Conservation (phyloP, 179 eudicot species). For the Patellifolia procumbens region DNA sequence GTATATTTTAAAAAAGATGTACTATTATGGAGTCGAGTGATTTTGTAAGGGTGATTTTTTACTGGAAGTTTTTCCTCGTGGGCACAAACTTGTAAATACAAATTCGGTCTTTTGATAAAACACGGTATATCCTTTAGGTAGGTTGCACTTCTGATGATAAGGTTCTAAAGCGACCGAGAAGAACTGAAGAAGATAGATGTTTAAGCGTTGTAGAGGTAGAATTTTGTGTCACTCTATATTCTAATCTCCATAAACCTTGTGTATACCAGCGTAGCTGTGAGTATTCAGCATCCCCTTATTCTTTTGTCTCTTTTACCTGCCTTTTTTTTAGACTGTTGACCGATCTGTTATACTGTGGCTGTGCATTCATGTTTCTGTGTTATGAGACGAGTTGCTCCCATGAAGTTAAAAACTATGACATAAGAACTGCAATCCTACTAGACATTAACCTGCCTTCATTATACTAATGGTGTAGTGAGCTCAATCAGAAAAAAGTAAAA, state of each 20-base stretch:
- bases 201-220: neutral
- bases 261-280: neutral
- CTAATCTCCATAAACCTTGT: neutral
- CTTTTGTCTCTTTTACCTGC: too few species aligned
- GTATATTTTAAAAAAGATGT: too few species aligned
- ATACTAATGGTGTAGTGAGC: conserved; percentile 26
- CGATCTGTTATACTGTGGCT: neutral
- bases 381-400: too few species aligned
- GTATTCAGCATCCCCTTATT: neutral
- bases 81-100: neutral
- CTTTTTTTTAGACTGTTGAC: too few species aligned
- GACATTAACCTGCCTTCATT: neutral
- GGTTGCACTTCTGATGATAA: neutral
- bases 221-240: neutral
- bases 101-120: neutral
- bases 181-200: neutral
- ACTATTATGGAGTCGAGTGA: neutral
- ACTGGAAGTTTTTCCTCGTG: neutral
- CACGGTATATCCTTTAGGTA: neutral
- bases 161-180: neutral
- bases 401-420: neutral
- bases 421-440: neutral
- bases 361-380: too few species aligned
- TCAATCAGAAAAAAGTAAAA: conserved; percentile 26
- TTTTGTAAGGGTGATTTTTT: neutral